Evolutionary conservation across 345 rosid genomes (phyloP).

Genomic region (Lumnitzera racemosa): DNA sequence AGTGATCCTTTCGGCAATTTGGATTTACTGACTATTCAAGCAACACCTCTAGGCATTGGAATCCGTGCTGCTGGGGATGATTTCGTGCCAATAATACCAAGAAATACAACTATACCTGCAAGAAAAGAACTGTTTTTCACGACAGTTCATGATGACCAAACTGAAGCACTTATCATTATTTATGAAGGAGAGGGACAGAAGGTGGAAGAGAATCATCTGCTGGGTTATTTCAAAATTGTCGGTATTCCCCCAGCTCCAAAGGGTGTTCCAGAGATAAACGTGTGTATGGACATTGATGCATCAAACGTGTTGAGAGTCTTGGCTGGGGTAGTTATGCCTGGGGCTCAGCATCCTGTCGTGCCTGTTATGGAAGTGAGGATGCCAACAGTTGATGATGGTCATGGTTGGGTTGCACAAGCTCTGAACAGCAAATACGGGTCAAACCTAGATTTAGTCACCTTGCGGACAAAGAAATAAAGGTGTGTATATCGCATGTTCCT

Average conservation of each 20-base stretch:
- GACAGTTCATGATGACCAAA: constrained; percentile 57
- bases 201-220: constrained; percentile 63
- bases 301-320: constrained; percentile 52
- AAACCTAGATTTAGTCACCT: constrained; percentile 45
- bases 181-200: constrained; percentile 79
- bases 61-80: constrained; percentile 47
- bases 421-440: constrained; percentile 51
- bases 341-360: constrained; percentile 41
- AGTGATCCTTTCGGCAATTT: constrained; percentile 74
- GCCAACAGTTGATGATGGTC: constrained; percentile 89
- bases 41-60: constrained; percentile 60
- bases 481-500: background rate
- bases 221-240: constrained; percentile 74
- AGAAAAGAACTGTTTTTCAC: constrained; percentile 67
- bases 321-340: constrained; percentile 62
- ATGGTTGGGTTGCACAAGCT: constrained; percentile 78
- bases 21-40: constrained; percentile 82
- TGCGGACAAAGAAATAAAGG: constrained; percentile 41
- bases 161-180: constrained; percentile 57
- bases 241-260: constrained; percentile 64
- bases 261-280: constrained; percentile 76
- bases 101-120: constrained; percentile 70
- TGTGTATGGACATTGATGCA: constrained; percentile 91
- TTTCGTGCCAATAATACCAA: constrained; percentile 56
- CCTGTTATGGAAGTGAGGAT: constrained; percentile 81